A percentile compares a stretch with the other conserved stretches of the same genome.
Conservation (phyloP, 2,329 filamentous ascomycete genomes). For the Colletotrichum godetiae region DNA sequence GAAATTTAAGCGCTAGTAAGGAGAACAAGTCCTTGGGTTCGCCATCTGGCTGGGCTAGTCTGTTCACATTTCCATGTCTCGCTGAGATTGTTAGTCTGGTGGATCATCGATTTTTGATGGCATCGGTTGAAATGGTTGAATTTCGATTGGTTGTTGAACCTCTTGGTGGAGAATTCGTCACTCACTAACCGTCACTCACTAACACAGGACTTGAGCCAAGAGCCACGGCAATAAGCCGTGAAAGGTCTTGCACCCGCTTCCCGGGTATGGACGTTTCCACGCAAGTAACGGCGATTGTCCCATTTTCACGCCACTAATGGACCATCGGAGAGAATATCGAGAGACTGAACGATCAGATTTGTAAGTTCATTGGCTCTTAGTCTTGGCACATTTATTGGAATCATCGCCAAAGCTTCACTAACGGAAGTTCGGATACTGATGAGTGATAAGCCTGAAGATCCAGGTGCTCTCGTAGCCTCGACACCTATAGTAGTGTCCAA, state of each 20-base stretch:
- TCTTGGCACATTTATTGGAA: too few relatives aligned
- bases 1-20: not conserved
- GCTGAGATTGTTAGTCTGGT: not conserved
- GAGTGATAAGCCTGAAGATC: too few relatives aligned
- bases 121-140: not conserved
- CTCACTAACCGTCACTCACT: not conserved
- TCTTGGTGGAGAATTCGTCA: not conserved
- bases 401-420: too few relatives aligned
- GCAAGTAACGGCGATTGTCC: not conserved
- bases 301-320: not conserved
- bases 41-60: not conserved
- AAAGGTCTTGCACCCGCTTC: not conserved
- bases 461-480: too few relatives aligned
- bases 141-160: not conserved
- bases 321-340: not conserved
- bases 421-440: too few relatives aligned
- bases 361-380: too few relatives aligned
- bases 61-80: not conserved
- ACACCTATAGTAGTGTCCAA: too few relatives aligned
- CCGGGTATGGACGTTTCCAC: not conserved
- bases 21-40: not conserved
- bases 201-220: not conserved
- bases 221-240: not conserved
- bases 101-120: not conserved
- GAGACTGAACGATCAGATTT: not conserved